Percentiles rank a stretch among this genome's conserved stretches.
Conservation (phyloP, 345 rosid species). For the Eucalyptus albens region DNA sequence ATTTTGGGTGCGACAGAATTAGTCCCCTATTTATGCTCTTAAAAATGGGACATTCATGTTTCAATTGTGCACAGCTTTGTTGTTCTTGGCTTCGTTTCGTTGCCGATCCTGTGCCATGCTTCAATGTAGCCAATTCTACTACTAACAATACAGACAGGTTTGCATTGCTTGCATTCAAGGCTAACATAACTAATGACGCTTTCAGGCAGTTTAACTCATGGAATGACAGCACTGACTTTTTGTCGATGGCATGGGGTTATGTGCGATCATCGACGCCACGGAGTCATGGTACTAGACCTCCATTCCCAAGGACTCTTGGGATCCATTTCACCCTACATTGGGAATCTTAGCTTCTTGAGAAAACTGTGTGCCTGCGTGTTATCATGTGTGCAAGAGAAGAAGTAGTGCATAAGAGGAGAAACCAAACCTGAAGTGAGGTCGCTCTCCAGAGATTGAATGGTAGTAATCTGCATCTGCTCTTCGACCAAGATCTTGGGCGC, state of each 20-base stretch:
- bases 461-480: too few relatives aligned
- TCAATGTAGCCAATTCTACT: background rate
- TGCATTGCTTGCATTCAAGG: background rate
- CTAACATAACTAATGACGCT: background rate
- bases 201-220: background rate
- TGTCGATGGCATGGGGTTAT: background rate
- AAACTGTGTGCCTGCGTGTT: background rate
- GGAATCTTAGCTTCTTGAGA: background rate
- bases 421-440: slow-evolving; percentile 40
- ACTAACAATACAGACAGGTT: background rate
- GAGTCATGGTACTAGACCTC: background rate
- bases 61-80: background rate
- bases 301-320: background rate
- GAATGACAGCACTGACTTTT: background rate
- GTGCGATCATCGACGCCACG: background rate
- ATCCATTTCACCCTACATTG: background rate
- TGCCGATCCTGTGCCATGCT: background rate
- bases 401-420: background rate
- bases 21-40: background rate
- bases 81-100: background rate
- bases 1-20: background rate
- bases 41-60: background rate
- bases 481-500: too few relatives aligned
- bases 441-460: background rate
- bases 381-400: background rate